Conservation (phyloP, 306 rosid species). For the Argentina anserina region DNA sequence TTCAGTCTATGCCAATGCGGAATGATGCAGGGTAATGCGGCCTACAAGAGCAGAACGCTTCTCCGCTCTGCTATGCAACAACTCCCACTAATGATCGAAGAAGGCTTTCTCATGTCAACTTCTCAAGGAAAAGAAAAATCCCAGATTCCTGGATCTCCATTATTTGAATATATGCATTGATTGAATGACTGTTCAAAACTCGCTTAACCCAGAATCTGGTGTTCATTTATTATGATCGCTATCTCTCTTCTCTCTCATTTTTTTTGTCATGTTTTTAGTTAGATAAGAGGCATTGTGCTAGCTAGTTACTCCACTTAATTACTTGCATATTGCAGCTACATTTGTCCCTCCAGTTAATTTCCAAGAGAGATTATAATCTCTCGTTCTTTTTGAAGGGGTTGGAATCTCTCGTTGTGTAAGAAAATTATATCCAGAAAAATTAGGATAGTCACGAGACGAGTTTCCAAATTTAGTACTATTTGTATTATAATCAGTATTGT, state of each 20-base stretch:
- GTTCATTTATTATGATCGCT: not conserved
- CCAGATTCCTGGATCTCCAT: not conserved
- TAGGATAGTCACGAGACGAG: slow-evolving; percentile 60
- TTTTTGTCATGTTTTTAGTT: not conserved
- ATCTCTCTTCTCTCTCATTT: not conserved
- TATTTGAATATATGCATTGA: not conserved
- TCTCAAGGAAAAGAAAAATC: not conserved
- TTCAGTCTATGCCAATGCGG: not conserved
- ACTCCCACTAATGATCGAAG: not conserved
- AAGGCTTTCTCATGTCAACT: not conserved
- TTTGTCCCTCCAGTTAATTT: not conserved
- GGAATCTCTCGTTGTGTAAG: slow-evolving; percentile 19
- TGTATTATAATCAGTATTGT: slow-evolving; percentile 39
- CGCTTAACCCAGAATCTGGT: not conserved
- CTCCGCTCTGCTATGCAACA: not conserved
- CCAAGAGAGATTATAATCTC: slow-evolving; percentile 13
- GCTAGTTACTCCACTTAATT: too few relatives aligned
- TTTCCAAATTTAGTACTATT: slow-evolving; percentile 61
- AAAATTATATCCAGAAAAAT: slow-evolving; percentile 22
- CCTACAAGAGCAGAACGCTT: not conserved
- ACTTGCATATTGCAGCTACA: not conserved
- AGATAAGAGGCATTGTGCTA: not conserved
- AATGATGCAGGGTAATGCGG: not conserved
- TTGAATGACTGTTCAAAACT: not conserved
- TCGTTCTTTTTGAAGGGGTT: too few relatives aligned